A percentile compares a stretch with the other conserved stretches of the same genome.
These are phyloP conservation scores for Cryptococcus neoformans DNA, from an alignment of 1,284 basidiomycete species.

Conservation along the genomic window DNA sequence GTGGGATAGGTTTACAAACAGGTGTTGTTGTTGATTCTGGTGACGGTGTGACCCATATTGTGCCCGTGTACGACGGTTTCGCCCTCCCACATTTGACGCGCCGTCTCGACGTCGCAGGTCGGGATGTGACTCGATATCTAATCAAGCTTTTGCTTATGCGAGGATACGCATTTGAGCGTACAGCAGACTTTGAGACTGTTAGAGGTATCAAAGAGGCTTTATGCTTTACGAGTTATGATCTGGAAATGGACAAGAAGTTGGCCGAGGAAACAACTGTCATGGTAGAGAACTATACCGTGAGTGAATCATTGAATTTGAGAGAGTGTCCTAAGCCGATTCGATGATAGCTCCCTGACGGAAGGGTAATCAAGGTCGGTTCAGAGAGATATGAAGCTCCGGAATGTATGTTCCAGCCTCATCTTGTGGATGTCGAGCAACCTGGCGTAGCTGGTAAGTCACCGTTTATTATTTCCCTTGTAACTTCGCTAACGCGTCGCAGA, in stretches of 20 bases:
- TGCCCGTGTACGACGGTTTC: constrained; percentile 97
- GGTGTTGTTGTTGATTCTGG: constrained; percentile 99
- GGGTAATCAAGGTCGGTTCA: constrained; percentile 94
- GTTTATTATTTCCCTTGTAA: not conserved
- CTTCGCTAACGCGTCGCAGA: constrained; percentile 54
- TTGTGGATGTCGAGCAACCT: constrained; percentile 95
- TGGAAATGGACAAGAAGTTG: constrained; percentile 89
- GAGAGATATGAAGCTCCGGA: constrained; percentile 99
- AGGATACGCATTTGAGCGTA: constrained; percentile 98
- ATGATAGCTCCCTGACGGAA: constrained; percentile 84
- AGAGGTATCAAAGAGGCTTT: constrained; percentile 98
- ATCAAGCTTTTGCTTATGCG: constrained; percentile 98
- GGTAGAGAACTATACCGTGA: constrained; percentile 92
- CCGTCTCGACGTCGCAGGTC: constrained; percentile 93
- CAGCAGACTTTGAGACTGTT: constrained; percentile 98
- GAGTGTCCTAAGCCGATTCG: not conserved
- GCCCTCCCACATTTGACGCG: constrained; percentile 91
- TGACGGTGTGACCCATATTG: constrained; percentile 98
- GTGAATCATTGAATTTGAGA: constrained; percentile 21
- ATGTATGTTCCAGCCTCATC: constrained; percentile 99
- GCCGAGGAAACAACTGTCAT: constrained; percentile 95
- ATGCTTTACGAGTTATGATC: constrained; percentile 96
- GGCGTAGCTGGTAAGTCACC: constrained; percentile 75
- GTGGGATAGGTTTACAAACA: constrained; percentile 77
- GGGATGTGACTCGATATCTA: constrained; percentile 96